A percentile compares a stretch with the other conserved stretches of the same genome.
Evolutionary conservation across 306 rosid species (phyloP).

Genomic region (Vicia faba): DNA sequence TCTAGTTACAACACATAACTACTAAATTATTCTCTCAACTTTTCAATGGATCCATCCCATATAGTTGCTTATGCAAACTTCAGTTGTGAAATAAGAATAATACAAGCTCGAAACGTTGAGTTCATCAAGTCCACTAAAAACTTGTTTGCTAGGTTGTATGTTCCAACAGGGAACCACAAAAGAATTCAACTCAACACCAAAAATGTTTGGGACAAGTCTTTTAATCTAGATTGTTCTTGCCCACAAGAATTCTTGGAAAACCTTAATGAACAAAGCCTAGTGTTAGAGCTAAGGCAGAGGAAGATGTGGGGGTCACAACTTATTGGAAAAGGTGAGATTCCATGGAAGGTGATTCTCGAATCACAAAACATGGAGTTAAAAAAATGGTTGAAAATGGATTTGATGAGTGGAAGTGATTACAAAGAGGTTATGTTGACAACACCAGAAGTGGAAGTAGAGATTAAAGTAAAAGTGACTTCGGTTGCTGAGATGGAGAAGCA

Average conservation of each 20-base stretch:
- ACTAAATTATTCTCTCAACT: neutral
- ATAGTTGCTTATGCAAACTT: constrained; percentile 43
- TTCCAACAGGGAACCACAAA: constrained; percentile 51
- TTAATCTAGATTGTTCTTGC: constrained; percentile 69
- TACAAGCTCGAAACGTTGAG: constrained; percentile 49
- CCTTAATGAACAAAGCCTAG: constrained; percentile 56
- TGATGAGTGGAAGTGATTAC: constrained; percentile 14
- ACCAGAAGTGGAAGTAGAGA: constrained; percentile 57
- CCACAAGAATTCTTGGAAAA: constrained; percentile 46
- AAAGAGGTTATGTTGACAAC: constrained; percentile 27
- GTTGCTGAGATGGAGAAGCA: constrained; percentile 8
- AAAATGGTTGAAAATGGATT: constrained; percentile 61
- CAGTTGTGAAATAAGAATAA: constrained; percentile 55
- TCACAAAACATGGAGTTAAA: constrained; percentile 64
- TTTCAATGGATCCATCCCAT: constrained; percentile 44
- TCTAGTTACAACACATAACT: neutral
- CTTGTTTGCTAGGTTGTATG: constrained; percentile 59
- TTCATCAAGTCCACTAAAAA: constrained; percentile 37
- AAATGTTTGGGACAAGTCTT: constrained; percentile 69
- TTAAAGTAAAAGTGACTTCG: constrained; percentile 40
- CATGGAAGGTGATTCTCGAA: constrained; percentile 63
- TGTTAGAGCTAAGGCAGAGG: constrained; percentile 69
- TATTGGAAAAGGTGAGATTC: constrained; percentile 65
- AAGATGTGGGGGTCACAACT: constrained; percentile 58
- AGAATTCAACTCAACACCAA: constrained; percentile 52